Base-by-base conservation (phyloP, 1,139 yeast species). In the Geotrichum europaeum region DNA sequence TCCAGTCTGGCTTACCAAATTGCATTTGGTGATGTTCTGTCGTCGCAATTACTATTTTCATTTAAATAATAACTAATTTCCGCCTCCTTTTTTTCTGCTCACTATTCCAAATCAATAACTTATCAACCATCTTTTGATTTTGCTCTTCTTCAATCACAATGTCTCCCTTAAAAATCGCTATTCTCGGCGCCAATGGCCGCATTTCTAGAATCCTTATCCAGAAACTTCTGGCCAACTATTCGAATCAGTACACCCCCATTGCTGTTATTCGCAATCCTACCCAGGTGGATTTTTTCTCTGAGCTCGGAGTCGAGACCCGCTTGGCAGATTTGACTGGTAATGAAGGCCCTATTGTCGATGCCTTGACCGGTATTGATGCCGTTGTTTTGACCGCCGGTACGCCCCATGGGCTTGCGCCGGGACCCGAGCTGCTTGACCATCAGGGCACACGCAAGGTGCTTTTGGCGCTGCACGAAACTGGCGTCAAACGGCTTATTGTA, bases 361-460 rank as follows among this genome's bases (percentile, higher is more conserved):
- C 73, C 0, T 70, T 85, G 36, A 69, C 71, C 51, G 86, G 84
- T 2, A 78, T 75, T 53, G 84, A 83, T 67, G 84, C 83, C 5
- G 83, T 85, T 7, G 82, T 85, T 0, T 82, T 84, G 73, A 75
- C 82, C 54, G 89, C 86, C 0, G 89, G 89, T 6, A 83, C 87
- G 1, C 9, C 87, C 1, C 85, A 82, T 7, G 89, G 88, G 1
- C 79, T 78, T 60, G 55, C 57, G 18, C 75, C 75, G 12, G 77
- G 79, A 9, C 65, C 74, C 5, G 79, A 75, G 32, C 73, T 78
- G 57, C 77, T 85, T n/a, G 90, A 85, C 67, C 74, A 84, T 60
- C 89, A 85, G 67, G 86, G 85, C 4, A 84, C 85, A 6, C 83
- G 82, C 49, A 82, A 82, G 68, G 78, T 81, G 1, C 77, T 81